phyloP scores from a whole-genome alignment of 805 yeast species.

The Ogataea sp. region DNA sequence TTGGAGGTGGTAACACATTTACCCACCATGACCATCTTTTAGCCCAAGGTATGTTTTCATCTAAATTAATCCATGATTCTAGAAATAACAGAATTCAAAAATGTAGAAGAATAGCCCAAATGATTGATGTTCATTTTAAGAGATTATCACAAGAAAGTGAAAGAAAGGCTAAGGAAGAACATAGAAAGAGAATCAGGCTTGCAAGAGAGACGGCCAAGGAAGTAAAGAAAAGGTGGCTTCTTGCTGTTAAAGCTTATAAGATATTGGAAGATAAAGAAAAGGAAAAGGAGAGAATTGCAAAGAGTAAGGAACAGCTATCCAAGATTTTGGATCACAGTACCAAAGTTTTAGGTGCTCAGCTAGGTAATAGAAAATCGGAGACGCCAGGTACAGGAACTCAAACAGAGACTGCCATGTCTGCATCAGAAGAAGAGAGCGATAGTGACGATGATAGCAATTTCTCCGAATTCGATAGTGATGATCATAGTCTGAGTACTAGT shows the following conservation, averaged over 20 bases:
- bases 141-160: conserved; percentile 86
- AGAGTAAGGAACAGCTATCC: conserved; percentile 81
- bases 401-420: conserved; percentile 10
- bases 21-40: conserved; percentile 69
- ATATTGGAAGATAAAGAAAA: conserved; percentile 69
- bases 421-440: conserved; percentile 16
- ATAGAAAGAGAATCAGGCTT: conserved; percentile 55
- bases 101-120: conserved; percentile 64
- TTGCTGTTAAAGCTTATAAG: conserved; percentile 76
- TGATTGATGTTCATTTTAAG: conserved; percentile 82
- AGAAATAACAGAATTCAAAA: conserved; percentile 57
- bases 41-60: conserved; percentile 64
- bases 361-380: conserved; percentile 30
- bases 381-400: conserved; percentile 4
- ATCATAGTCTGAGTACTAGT: conserved; percentile 11
- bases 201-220: conserved; percentile 80
- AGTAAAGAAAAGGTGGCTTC: conserved; percentile 83
- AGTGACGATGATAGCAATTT: conserved; percentile 14
- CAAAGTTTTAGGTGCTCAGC: conserved; percentile 78
- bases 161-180: conserved; percentile 65
- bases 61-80: conserved; percentile 61
- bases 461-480: conserved; percentile 18
- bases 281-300: conserved; percentile 69
- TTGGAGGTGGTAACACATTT: conserved; percentile 20
- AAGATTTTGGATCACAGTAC: conserved; percentile 90